A percentile compares a stretch with the other conserved stretches of the same genome.
Conservation (phyloP, 306 rosid species). For the Vigna reflexopilosa region DNA sequence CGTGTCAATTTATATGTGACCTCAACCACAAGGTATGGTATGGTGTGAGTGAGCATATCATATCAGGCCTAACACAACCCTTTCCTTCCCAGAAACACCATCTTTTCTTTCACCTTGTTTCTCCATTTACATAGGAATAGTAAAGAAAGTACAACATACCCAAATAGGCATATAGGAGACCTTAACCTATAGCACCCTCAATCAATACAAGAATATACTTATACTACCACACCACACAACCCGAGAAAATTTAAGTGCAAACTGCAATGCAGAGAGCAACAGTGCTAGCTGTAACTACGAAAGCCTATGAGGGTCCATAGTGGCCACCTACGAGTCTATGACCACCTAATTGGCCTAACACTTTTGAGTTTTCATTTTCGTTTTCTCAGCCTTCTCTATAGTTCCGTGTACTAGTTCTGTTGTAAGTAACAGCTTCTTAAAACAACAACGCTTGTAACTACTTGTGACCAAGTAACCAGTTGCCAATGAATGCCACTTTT, state of each 20-base stretch:
- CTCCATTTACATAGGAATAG: conserved; percentile 7
- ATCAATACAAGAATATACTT: conserved; percentile 17
- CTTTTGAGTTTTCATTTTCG: conserved; percentile 51
- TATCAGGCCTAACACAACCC: neutral
- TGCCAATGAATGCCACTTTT: conserved; percentile 36
- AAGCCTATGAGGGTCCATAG: conserved; percentile 47
- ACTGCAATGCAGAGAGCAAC: conserved; percentile 26
- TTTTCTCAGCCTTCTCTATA: conserved; percentile 36
- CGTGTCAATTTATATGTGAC: conserved; percentile 35
- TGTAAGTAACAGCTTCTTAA: conserved; percentile 40
- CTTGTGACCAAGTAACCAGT: neutral
- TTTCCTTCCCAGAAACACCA: neutral
- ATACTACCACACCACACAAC: neutral
- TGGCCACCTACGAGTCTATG: conserved; percentile 55
- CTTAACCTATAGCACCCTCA: conserved; percentile 7
- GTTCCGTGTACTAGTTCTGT: conserved; percentile 36
- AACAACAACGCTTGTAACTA: conserved; percentile 32
- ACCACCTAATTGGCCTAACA: conserved; percentile 41
- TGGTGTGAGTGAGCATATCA: neutral
- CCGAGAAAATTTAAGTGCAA: conserved; percentile 30
- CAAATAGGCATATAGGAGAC: conserved; percentile 29
- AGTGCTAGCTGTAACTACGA: conserved; percentile 39
- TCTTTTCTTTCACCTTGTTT: neutral
- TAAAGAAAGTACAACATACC: conserved; percentile 6
- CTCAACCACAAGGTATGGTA: conserved; percentile 21